These are phyloP conservation scores for Cyamopsis tetragonoloba DNA, from an alignment of 306 rosid genomes.

Conservation along the genomic window DNA sequence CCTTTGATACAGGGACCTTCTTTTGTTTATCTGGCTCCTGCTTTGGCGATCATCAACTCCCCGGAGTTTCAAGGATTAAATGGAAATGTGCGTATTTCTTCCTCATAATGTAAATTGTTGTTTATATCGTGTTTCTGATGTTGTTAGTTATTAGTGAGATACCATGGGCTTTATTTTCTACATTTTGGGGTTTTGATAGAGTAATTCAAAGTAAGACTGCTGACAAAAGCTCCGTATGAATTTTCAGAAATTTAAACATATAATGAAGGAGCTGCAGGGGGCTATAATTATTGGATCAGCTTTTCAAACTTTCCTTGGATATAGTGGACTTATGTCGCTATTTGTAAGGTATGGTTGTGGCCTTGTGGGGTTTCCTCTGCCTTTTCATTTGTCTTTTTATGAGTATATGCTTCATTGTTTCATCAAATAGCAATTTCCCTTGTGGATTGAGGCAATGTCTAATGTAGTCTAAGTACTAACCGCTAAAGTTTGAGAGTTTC, in stretches of 20 bases:
- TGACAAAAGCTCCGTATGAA: background rate
- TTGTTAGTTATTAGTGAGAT: background rate
- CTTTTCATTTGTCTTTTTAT: background rate
- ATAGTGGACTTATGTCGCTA: conserved; percentile 84
- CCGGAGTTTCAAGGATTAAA: conserved; percentile 82
- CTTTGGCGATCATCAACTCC: conserved; percentile 80
- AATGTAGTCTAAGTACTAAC: conserved; percentile 1
- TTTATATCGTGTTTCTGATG: background rate
- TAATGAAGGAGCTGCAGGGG: conserved; percentile 99
- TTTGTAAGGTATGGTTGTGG: conserved; percentile 62
- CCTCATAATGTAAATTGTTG: conserved; percentile 2
- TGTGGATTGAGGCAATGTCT: background rate
- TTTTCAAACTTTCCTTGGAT: conserved; percentile 92
- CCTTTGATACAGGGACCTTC: conserved; percentile 97
- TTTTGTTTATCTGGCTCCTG: conserved; percentile 90
- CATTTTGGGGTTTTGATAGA: background rate
- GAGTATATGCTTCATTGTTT: conserved; percentile 2
- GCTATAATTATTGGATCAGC: conserved; percentile 85
- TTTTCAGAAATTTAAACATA: conserved; percentile 85
- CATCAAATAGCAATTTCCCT: background rate
- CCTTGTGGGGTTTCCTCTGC: conserved; percentile 1
- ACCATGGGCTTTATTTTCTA: background rate
- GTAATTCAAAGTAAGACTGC: background rate
- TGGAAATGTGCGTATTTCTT: conserved; percentile 61
- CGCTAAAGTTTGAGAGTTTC: conserved; percentile 10